These are phyloP conservation scores for Diaporthe velutina DNA, from an alignment of 2,329 filamentous ascomycete species.

Conservation along the genomic window DNA sequence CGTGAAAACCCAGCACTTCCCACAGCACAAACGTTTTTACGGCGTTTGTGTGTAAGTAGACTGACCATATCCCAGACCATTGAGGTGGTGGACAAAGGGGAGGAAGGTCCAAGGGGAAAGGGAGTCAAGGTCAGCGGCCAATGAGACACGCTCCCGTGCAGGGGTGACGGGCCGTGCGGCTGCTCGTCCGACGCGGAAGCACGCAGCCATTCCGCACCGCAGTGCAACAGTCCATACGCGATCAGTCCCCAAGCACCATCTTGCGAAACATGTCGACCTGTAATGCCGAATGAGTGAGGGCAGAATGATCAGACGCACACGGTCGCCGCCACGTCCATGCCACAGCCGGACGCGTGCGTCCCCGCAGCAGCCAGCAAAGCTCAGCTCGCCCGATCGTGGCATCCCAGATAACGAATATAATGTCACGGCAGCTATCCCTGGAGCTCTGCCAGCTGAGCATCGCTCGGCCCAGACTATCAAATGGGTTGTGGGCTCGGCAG, in stretches of 20 bases:
- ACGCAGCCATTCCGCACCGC: conserved; percentile 29
- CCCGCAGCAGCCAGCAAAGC: not conserved
- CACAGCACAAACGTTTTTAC: no score
- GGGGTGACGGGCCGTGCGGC: conserved; percentile 25
- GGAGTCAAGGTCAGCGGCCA: not conserved
- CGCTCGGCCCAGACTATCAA: not conserved
- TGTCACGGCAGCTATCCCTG: not conserved
- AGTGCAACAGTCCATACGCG: conserved; percentile 14
- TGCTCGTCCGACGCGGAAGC: conserved; percentile 1
- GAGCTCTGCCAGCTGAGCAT: not conserved
- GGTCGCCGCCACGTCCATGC: not conserved
- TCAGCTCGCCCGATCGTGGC: not conserved
- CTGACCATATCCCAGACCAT: no score
- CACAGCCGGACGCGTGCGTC: not conserved
- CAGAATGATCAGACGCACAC: not conserved
- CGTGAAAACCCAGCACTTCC: not conserved
- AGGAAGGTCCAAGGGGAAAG: not conserved
- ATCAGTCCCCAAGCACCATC: not conserved
- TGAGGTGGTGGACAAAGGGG: not conserved
- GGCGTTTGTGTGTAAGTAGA: not conserved
- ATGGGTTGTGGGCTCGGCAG: not conserved
- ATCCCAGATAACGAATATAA: not conserved
- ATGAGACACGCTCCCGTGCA: conserved; percentile 23
- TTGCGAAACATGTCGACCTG: not conserved
- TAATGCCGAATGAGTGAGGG: not conserved